Evolutionary conservation across 2,329 filamentous ascomycete genomes (phyloP).

Genomic region (Emericellopsis atlantica): DNA sequence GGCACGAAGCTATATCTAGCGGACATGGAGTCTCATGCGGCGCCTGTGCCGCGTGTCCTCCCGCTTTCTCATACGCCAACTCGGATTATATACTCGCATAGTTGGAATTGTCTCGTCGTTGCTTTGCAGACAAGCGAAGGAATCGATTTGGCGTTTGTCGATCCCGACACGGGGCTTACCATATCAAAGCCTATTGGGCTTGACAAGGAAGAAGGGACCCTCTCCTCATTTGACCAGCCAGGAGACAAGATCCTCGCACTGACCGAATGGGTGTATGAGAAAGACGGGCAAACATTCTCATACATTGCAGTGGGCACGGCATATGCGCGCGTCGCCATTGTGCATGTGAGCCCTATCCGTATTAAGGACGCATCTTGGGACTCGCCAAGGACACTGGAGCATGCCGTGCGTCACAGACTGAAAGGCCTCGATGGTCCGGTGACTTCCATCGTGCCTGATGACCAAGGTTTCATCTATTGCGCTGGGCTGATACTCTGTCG

Average conservation of each 20-base stretch:
- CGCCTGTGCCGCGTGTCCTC: conserved; percentile 36
- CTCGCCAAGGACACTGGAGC: conserved; percentile 36
- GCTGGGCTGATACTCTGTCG: conserved; percentile 40
- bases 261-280: conserved; percentile 49
- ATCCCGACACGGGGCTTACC: conserved; percentile 38
- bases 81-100: conserved; percentile 41
- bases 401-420: conserved; percentile 17
- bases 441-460: conserved; percentile 41
- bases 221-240: conserved; percentile 40
- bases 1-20: conserved; percentile 38
- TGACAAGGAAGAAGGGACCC: conserved; percentile 6
- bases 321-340: too few species aligned
- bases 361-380: too few species aligned
- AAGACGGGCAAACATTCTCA: conserved; percentile 43
- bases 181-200: conserved; percentile 33
- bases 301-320: conserved; percentile 48
- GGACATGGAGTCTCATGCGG: conserved; percentile 31
- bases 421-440: conserved; percentile 31
- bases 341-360: too few species aligned
- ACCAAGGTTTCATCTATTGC: conserved; percentile 44
- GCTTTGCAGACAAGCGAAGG: conserved; percentile 28
- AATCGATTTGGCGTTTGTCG: conserved; percentile 42
- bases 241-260: conserved; percentile 49
- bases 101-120: conserved; percentile 40
- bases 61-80: conserved; percentile 32